A percentile compares a stretch with the other conserved stretches of the same genome.
Conservation (phyloP, 495 filamentous ascomycete genomes). For the Cudoniella acicularis region DNA sequence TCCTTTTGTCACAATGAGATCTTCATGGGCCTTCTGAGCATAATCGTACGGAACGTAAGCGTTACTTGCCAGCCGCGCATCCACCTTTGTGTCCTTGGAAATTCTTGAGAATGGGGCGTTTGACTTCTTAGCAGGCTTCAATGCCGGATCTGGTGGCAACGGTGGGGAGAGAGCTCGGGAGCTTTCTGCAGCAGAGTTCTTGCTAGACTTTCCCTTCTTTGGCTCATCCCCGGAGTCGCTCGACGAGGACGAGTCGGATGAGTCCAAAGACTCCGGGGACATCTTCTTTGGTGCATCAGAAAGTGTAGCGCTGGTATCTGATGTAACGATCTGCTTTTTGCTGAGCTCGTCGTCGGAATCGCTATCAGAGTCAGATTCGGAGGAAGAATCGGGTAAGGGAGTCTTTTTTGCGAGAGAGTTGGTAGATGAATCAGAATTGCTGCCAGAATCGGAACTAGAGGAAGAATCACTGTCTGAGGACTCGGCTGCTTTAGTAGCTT, state of each 20-base stretch:
- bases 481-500: slow-evolving; percentile 29
- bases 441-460: slow-evolving; percentile 44
- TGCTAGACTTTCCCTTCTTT: slow-evolving; percentile 29
- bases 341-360: slow-evolving; percentile 22
- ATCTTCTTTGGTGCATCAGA: slow-evolving; percentile 24
- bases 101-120: slow-evolving; percentile 65
- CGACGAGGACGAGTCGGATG: slow-evolving; percentile 23
- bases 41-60: slow-evolving; percentile 81
- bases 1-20: slow-evolving; percentile 85
- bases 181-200: slow-evolving; percentile 26
- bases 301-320: slow-evolving; percentile 27
- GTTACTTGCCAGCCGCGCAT: slow-evolving; percentile 62
- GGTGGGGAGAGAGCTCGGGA: slow-evolving; percentile 29
- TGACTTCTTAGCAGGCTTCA: slow-evolving; percentile 43
- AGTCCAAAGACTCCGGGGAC: background rate
- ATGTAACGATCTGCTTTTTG: slow-evolving; percentile 20
- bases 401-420: slow-evolving; percentile 25
- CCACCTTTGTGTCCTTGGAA: slow-evolving; percentile 51
- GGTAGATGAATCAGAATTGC: slow-evolving; percentile 32
- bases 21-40: slow-evolving; percentile 78
- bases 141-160: slow-evolving; percentile 47
- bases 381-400: slow-evolving; percentile 21
- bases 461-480: slow-evolving; percentile 26
- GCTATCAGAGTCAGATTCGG: slow-evolving; percentile 20
- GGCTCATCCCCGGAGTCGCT: slow-evolving; percentile 29